Percentiles rank a stretch among this genome's conserved stretches.
These are phyloP conservation scores for Saccharomycopsis amapae DNA, from an alignment of 805 yeast species.

Conservation along the genomic window DNA sequence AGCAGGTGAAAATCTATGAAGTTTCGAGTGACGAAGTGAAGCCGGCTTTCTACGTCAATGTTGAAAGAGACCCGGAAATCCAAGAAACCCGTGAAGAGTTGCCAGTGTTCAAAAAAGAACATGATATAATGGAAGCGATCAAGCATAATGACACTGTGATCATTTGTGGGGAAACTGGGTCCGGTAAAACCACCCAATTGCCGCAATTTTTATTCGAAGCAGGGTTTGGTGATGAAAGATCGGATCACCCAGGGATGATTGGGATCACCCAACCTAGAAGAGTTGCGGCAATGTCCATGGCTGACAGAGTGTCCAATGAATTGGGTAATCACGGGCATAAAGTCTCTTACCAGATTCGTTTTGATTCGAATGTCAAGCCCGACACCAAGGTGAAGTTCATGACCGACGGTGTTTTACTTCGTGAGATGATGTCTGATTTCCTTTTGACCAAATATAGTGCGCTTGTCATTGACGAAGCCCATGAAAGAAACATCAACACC, in stretches of 20 bases:
- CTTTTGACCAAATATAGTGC: slow-evolving; percentile 75
- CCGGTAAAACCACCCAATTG: slow-evolving; percentile 97
- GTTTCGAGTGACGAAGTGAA: slow-evolving; percentile 19
- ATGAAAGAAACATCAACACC: slow-evolving; percentile 92
- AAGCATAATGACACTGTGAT: slow-evolving; percentile 87
- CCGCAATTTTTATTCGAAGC: slow-evolving; percentile 94
- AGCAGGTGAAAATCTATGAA: slow-evolving; percentile 53
- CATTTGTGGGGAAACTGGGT: slow-evolving; percentile 96
- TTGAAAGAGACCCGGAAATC: slow-evolving; percentile 57
- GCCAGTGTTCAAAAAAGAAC: slow-evolving; percentile 90
- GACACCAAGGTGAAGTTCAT: slow-evolving; percentile 76
- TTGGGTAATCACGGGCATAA: slow-evolving; percentile 61
- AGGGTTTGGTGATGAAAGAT: slow-evolving; percentile 64
- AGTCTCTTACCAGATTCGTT: slow-evolving; percentile 79
- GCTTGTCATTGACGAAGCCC: slow-evolving; percentile 93
- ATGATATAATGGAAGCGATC: slow-evolving; percentile 89
- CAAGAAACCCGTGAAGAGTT: slow-evolving; percentile 62
- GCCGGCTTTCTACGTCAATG: slow-evolving; percentile 43
- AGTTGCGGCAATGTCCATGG: slow-evolving; percentile 91
- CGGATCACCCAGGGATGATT: slow-evolving; percentile 83
- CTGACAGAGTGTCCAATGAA: slow-evolving; percentile 70
- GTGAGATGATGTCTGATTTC: slow-evolving; percentile 91
- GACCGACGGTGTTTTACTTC: slow-evolving; percentile 90
- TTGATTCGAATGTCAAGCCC: slow-evolving; percentile 58
- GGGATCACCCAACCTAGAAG: slow-evolving; percentile 95